Evolutionary conservation across 2,329 filamentous ascomycete species (phyloP).

Genomic region (Sordariomycetes sp.): DNA sequence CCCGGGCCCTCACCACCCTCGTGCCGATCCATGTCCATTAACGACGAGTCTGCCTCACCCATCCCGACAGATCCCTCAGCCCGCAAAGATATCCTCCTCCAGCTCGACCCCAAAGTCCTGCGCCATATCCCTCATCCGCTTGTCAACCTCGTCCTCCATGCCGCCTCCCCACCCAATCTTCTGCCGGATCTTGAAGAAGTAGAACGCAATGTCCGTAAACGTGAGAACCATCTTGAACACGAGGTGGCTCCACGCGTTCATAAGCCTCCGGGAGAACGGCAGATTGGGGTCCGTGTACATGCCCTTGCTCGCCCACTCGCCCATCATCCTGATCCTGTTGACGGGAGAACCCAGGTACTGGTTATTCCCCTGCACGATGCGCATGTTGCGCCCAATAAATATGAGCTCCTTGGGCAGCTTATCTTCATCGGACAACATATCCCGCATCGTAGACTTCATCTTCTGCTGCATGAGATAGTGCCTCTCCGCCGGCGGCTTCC

Average conservation of each 20-base stretch:
- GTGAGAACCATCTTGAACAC: constrained; percentile 71
- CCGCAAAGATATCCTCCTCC: constrained; percentile 79
- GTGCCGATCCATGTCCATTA: not conserved
- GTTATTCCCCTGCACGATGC: constrained; percentile 89
- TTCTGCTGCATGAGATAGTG: constrained; percentile 82
- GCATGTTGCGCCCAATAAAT: constrained; percentile 83
- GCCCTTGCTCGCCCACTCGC: constrained; percentile 74
- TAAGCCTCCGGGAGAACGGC: constrained; percentile 44
- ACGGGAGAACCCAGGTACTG: constrained; percentile 82
- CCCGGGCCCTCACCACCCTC: not conserved
- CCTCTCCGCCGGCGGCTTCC: constrained; percentile 51
- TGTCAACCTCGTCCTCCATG: constrained; percentile 91
- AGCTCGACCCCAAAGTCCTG: constrained; percentile 78
- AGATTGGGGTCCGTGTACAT: constrained; percentile 63
- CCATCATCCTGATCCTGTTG: constrained; percentile 89
- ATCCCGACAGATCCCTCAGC: constrained; percentile 27
- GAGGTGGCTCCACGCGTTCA: constrained; percentile 63
- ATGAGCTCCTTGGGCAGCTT: constrained; percentile 86
- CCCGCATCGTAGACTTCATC: constrained; percentile 55
- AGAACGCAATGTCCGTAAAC: constrained; percentile 70
- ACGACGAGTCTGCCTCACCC: too few relatives aligned
- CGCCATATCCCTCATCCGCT: constrained; percentile 57
- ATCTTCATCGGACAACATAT: constrained; percentile 69
- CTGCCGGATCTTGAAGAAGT: constrained; percentile 66
- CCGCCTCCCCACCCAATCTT: constrained; percentile 63